These are phyloP conservation scores for Mycosphaerelloides madeirae DNA, from an alignment of 2,329 filamentous ascomycete genomes.

Conservation along the genomic window DNA sequence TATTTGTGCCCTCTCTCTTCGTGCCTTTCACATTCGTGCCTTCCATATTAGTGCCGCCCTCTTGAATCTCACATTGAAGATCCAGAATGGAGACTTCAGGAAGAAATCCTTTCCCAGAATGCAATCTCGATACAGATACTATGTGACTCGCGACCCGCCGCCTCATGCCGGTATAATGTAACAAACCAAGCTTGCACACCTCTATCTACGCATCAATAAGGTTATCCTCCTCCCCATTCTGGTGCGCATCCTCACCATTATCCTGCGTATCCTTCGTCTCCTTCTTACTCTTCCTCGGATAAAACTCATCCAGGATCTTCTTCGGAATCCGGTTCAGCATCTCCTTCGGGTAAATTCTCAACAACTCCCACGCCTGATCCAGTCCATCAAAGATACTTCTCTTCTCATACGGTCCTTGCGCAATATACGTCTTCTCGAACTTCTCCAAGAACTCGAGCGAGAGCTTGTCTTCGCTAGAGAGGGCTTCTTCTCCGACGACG, in stretches of 20 bases:
- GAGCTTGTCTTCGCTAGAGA: conserved; percentile 94
- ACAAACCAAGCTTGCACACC: conserved; percentile 4
- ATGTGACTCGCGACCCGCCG: neutral
- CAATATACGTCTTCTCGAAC: conserved; percentile 93
- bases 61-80: too few relatives aligned
- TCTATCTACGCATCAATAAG: conserved; percentile 21
- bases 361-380: conserved; percentile 91
- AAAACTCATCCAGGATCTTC: conserved; percentile 51
- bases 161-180: conserved; percentile 8
- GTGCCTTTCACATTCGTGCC: too few relatives aligned
- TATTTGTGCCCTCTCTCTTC: too few relatives aligned
- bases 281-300: conserved; percentile 42
- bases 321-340: conserved; percentile 75
- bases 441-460: conserved; percentile 98
- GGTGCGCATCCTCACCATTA: conserved; percentile 28
- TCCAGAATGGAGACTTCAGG: too few relatives aligned
- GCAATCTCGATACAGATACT: too few relatives aligned
- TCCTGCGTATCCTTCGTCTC: conserved; percentile 44
- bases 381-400: conserved; percentile 89
- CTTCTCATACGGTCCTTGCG: conserved; percentile 86
- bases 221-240: conserved; percentile 25
- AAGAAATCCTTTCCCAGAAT: too few relatives aligned
- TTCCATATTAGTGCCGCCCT: too few relatives aligned
- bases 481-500: conserved; percentile 94
- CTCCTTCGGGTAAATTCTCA: conserved; percentile 97